Evolutionary conservation across 257 asterid species (phyloP).

Genomic region (Echium plantagineum): DNA sequence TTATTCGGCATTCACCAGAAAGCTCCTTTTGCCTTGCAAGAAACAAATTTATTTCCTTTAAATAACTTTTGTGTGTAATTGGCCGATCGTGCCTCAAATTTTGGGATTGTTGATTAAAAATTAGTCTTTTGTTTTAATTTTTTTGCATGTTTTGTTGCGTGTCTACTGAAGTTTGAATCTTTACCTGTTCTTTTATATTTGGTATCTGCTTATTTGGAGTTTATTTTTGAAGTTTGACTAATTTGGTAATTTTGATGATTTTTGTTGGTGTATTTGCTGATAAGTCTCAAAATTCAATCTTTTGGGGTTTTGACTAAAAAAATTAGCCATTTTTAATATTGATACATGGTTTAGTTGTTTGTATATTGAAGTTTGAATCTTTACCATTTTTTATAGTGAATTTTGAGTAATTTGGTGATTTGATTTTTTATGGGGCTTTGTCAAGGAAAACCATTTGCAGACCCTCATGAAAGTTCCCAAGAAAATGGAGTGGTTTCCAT

Average conservation of each 20-base stretch:
- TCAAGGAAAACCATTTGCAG: conserved; percentile 74
- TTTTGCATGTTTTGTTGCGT: conserved; percentile 1
- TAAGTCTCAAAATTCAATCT: conserved; percentile 15
- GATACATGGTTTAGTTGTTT: conserved; percentile 1
- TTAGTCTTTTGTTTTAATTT: background rate
- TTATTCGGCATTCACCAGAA: conserved; percentile 31
- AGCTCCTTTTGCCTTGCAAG: conserved; percentile 8
- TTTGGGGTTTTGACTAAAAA: background rate
- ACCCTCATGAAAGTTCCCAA: conserved; percentile 36
- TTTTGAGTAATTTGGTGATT: conserved; percentile 15
- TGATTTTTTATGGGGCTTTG: conserved; percentile 87
- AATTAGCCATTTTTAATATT: background rate
- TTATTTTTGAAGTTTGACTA: no score
- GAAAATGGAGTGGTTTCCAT: conserved; percentile 37
- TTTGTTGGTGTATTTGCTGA: no score
- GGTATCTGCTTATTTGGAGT: no score
- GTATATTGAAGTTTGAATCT: background rate
- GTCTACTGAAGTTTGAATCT: no score
- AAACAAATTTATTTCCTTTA: conserved; percentile 3
- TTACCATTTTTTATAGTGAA: conserved; percentile 7
- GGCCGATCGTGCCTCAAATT: conserved; percentile 31
- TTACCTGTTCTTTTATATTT: conserved; percentile 1
- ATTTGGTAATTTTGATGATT: background rate
- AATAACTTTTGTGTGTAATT: conserved; percentile 18
- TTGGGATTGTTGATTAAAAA: background rate